Conservation (phyloP, 2,329 filamentous ascomycete genomes). For the Aspergillus sclerotialis region DNA sequence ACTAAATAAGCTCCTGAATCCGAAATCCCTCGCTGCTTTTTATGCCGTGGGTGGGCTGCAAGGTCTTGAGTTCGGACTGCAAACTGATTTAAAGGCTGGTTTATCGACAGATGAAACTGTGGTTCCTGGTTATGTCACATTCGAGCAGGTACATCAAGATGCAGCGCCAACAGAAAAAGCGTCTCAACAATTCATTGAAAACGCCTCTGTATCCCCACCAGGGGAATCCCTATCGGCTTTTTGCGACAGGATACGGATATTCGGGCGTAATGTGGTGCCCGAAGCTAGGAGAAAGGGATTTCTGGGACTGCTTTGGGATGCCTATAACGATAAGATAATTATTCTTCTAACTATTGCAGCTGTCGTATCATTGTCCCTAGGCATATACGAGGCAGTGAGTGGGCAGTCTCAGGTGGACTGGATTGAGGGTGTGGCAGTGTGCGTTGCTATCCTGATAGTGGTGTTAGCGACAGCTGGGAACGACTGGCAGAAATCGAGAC, state of each 20-base stretch:
- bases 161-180: background rate
- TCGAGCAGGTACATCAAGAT: conserved; percentile 8
- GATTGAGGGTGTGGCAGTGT: conserved; percentile 72
- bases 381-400: conserved; percentile 59
- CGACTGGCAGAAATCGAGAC: conserved; percentile 71
- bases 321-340: conserved; percentile 70
- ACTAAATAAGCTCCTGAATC: conserved; percentile 74
- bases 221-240: conserved; percentile 34
- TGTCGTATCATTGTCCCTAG: conserved; percentile 61
- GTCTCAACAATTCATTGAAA: conserved; percentile 12
- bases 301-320: conserved; percentile 62
- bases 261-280: conserved; percentile 58
- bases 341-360: conserved; percentile 63
- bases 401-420: conserved; percentile 57
- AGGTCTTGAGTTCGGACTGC: conserved; percentile 64
- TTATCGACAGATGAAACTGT: conserved; percentile 61
- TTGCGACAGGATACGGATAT: conserved; percentile 59
- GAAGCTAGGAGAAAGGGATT: conserved; percentile 60
- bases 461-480: conserved; percentile 65
- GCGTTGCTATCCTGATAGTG: conserved; percentile 68
- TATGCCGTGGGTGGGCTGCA: conserved; percentile 63
- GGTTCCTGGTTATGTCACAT: conserved; percentile 7
- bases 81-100: conserved; percentile 56
- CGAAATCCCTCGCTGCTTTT: conserved; percentile 69
- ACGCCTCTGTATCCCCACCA: conserved; percentile 3